Percentiles rank a stretch among this genome's conserved stretches.
phyloP scores from a whole-genome alignment of 345 rosid species.

The Salix dunnii region DNA sequence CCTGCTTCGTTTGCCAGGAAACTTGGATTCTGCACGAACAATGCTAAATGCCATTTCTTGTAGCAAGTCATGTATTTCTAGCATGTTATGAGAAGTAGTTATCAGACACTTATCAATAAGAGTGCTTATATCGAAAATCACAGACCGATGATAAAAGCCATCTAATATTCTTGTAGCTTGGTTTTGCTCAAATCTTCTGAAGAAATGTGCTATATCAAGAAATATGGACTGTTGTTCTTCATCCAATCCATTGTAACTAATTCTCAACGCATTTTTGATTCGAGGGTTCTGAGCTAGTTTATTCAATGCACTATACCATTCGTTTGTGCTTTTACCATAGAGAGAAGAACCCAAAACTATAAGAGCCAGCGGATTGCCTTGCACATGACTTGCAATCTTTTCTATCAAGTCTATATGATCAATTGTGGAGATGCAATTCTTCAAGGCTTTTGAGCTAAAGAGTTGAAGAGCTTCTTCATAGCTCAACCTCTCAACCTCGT shows the following conservation, averaged over 20 bases:
- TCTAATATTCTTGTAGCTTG: background rate
- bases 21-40: too few species aligned
- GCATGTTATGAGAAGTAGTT: background rate
- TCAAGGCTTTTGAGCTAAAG: too few species aligned
- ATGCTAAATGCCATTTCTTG: too few species aligned
- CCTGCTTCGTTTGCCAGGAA: too few species aligned
- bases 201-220: too few species aligned
- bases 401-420: too few species aligned
- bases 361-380: background rate
- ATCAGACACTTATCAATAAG: background rate
- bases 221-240: too few species aligned
- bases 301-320: background rate
- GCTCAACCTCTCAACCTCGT: too few species aligned
- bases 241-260: background rate
- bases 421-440: too few species aligned
- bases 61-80: too few species aligned
- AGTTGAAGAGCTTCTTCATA: too few species aligned
- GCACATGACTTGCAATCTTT: too few species aligned
- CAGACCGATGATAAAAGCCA: background rate
- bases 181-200: background rate
- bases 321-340: background rate
- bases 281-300: background rate
- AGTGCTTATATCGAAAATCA: background rate
- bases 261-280: background rate
- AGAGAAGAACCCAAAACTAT: background rate